Conservation (phyloP, 139 green algal species). For the Edaphochlamys debaryana region DNA sequence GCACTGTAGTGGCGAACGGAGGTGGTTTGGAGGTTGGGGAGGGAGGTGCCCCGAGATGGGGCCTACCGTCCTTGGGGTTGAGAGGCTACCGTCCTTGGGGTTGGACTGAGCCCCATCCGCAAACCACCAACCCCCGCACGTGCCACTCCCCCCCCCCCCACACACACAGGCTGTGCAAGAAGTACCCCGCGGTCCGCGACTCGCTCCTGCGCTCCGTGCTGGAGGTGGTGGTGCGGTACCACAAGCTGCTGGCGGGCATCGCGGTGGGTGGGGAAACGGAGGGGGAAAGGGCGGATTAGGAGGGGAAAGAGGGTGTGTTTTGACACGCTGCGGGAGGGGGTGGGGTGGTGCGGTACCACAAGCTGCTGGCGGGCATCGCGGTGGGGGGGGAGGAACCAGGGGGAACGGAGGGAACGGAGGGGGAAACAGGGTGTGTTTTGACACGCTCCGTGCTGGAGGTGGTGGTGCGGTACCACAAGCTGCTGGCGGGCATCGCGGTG, state of each 20-base stretch:
- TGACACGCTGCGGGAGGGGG: no score
- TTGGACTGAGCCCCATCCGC: no score
- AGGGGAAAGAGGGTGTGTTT: background rate
- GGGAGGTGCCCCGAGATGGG: no score
- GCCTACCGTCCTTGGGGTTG: no score
- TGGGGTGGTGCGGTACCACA: conserved; percentile 73
- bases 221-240: conserved; percentile 71
- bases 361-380: conserved; percentile 51
- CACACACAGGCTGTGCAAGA: conserved; percentile 51
- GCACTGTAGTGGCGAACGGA: no score
- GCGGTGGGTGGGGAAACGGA: conserved; percentile 14
- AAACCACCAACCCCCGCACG: no score
- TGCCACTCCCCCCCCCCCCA: no score
- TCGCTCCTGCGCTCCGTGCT: conserved; percentile 76
- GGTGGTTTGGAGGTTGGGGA: no score
- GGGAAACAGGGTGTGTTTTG: no score
- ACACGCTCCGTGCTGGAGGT: conserved; percentile 74
- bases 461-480: conserved; percentile 70
- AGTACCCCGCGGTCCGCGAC: conserved; percentile 80
- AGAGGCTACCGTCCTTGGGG: no score
- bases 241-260: conserved; percentile 61
- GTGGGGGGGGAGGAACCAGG: conserved; percentile 3
- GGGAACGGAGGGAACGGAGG: background rate
- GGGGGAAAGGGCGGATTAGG: background rate
- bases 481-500: conserved; percentile 51